Base-by-base conservation (phyloP, 1,284 basidiomycete genomes). In the Irpex rosettiformis region DNA sequence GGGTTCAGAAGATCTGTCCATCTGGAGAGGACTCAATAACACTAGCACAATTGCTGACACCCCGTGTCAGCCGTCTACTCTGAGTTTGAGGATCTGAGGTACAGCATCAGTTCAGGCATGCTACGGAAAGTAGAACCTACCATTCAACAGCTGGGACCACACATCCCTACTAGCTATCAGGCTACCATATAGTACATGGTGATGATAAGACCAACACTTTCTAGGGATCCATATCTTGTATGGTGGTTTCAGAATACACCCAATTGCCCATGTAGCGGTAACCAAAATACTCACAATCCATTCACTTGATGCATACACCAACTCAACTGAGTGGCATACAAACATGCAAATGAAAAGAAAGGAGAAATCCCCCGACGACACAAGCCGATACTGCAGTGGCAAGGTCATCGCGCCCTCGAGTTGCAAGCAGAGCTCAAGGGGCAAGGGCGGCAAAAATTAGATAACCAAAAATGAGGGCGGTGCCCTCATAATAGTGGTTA, bases 391-490 rank as follows among this genome's bases (percentile, higher is more conserved):
- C 56, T 61, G 60, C 57, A 61, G 54, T 53, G 56, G 60, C 57
- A 59, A 59, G 60, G 60, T 61, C 60, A 61, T 61, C 60, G 54
- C 47, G 60, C 43, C 54, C 49, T 21, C 60, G 42, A 57, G 59
- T 61, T 58, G 57, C 60, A 57, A 59, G 60, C 57, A 61, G 60
- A 59, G 60, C 57, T 59, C 54, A 58, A 51, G 16, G 57, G 21
- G 37, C 60, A 61, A 61, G 56, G 60, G 57, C 57, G 52, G 57
- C 60, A 61, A 61, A 61, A 58, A 56, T 58, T 58, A 52, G 60
- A 61, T 61, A 61, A 58, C 60, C 57, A 58, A 55, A 8, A 62
- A 62, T 62, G 61, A 60, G 45, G 61, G 61, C 61, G 57, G 59
- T 61, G 59, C 59, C 59, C 47, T 58, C 57, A 58, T 58, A 58